Base-by-base conservation (phyloP, 2,329 filamentous ascomycete genomes). In the Elsinoe batatas region DNA sequence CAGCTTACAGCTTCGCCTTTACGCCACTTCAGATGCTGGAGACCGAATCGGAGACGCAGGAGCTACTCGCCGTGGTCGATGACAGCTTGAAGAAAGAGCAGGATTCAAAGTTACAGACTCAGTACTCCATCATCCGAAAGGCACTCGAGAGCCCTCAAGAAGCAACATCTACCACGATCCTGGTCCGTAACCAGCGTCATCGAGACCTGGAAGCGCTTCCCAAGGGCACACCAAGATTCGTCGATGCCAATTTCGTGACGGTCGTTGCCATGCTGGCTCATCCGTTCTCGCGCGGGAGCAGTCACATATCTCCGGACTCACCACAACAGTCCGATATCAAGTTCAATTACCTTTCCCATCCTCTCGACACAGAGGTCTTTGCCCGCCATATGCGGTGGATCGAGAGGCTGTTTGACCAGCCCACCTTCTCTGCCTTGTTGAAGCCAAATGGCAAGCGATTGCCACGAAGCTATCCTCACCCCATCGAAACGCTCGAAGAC, bases 321-420 rank as follows among this genome's bases (percentile, higher is more conserved):
- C 44, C 36, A 13, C 17, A 15, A 1, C 58, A 61, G 13, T 66
- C 67, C 10, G 59, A 32, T 1, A 63, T 68, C 38, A 58, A 64
- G 15, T 61, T 63, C 53, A 61, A 62, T 11, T 68, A 68, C 59
- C 59, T 64, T 18, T 60, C 57, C 13, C 62, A 68, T 51, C 64
- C 64, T 7, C 56, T 65, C 38, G 67, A 69, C 53, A 42, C 62
- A 7, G 62, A 64, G 50, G 59, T 68, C 8, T 57, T 64, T 17
- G 64, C 61, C 7, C 58, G 62, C 13, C 64, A 64, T 18, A 11
- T 67, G 10, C 56, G 57, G 22, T 54, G 75, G 26, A 58, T 72
- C 10, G 64, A 72, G 0, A 62, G 66, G 18, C 71, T 79, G 66
- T 68, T 69, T 8, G 62, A 70, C 11, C 69, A 68, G 7, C 64